Evolutionary conservation across 2,329 filamentous ascomycete genomes (phyloP).

Genomic region (Cladosporium sp.): DNA sequence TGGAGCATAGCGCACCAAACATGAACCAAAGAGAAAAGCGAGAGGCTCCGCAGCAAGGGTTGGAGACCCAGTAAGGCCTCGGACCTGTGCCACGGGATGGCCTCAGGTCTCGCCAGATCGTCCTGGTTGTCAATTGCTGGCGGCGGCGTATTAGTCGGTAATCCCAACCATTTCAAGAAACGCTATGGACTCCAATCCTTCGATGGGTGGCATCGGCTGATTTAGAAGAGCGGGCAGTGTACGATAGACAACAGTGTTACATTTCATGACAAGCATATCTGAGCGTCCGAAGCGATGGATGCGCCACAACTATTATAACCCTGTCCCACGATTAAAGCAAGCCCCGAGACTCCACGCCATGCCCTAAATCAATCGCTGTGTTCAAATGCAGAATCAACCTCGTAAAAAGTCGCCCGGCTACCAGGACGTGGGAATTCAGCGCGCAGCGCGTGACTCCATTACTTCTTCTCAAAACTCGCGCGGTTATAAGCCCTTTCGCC

Average conservation of each 20-base stretch:
- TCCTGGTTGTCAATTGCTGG: too few species aligned
- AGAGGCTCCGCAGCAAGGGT: too few species aligned
- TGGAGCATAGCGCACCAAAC: too few species aligned
- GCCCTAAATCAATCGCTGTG: not conserved
- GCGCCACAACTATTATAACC: not conserved
- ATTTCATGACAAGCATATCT: not conserved
- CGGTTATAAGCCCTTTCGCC: constrained; percentile 30
- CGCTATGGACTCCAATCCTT: too few species aligned
- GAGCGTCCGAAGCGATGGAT: not conserved
- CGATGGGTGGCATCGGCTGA: too few species aligned
- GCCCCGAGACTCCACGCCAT: not conserved
- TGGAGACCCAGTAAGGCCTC: too few species aligned
- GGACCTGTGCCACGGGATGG: too few species aligned
- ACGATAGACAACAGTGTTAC: not conserved
- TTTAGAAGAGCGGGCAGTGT: too few species aligned
- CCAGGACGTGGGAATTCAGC: not conserved
- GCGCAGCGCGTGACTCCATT: not conserved
- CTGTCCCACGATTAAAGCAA: not conserved
- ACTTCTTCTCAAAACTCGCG: not conserved
- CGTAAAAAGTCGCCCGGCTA: not conserved
- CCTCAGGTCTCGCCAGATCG: too few species aligned
- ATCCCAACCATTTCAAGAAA: too few species aligned
- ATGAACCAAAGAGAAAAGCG: too few species aligned
- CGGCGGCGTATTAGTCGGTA: too few species aligned
- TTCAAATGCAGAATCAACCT: not conserved